Evolutionary conservation across 257 asterid species (phyloP).

Genomic region (Schizonepeta tenuifolia): DNA sequence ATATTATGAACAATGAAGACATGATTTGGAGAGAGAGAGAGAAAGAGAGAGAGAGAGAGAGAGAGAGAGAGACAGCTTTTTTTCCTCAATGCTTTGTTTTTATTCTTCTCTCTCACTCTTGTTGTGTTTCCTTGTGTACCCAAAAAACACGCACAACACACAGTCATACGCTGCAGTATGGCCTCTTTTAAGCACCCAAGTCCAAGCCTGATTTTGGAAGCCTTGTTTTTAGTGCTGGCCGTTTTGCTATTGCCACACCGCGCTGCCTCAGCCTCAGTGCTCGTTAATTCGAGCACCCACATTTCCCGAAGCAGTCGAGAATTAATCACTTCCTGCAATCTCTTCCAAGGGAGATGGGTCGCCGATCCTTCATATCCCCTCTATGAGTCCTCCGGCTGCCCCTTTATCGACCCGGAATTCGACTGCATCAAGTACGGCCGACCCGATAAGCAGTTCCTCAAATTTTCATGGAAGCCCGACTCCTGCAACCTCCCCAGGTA

Average conservation of each 20-base stretch:
- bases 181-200: conserved; percentile 9
- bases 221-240: conserved; percentile 14
- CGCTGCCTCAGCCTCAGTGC: conserved; percentile 14
- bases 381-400: conserved; percentile 58
- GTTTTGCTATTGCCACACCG: conserved; percentile 28
- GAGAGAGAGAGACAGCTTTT: neutral
- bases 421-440: conserved; percentile 71
- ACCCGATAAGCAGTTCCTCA: conserved; percentile 62
- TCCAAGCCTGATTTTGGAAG: conserved; percentile 1
- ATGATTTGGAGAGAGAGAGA: conserved; percentile 18
- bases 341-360: conserved; percentile 70
- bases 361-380: conserved; percentile 54
- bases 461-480: conserved; percentile 68
- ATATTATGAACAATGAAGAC: conserved; percentile 25
- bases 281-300: conserved; percentile 29
- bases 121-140: neutral
- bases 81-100: conserved; percentile 21
- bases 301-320: conserved; percentile 20
- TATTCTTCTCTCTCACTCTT: conserved; percentile 12
- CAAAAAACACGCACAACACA: neutral
- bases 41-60: neutral
- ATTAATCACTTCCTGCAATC: conserved; percentile 49
- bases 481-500: conserved; percentile 68
- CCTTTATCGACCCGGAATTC: conserved; percentile 69
- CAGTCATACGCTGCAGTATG: conserved; percentile 16